Base-by-base conservation (phyloP, 2,329 filamentous ascomycete species). In the Epichloe sp. region DNA sequence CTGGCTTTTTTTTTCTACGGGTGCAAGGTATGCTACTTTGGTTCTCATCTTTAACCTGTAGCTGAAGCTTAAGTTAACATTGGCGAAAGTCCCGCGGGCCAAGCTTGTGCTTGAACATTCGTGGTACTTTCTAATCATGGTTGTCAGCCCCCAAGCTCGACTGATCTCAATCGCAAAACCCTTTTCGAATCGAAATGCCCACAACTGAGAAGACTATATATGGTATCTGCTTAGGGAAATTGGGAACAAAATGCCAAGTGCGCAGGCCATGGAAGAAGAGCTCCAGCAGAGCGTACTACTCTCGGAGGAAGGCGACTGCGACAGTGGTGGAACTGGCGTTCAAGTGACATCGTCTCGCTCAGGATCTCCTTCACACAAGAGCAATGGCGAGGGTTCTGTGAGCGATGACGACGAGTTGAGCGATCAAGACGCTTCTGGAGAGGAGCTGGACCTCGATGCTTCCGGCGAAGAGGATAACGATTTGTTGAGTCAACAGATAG, bases 261-360 rank as follows among this genome's bases (percentile, higher is more conserved):
- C 73, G 51, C 76, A 77, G 59, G 67, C 73, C 47, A 78, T 77
- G 66, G 72, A 79, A 61, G 76, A 80, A 53, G 74, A 79, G 62
- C 68, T 78, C 52, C 77, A 79, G 59, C 74, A 77, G 58, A 78
- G 75, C 61, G 73, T 72, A 43, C 66, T 75, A 56, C 67, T 73
- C 51, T 76, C 75, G 5, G 74, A 76, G 52, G 73, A 72, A 51
- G 70, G 68, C 47, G 71, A 72, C 37, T 72, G 71, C 50, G 67
- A 64, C 47, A 64, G 58, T 14, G 56, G 56, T n/a, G 59, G 68
- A 26, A 60, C 61, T 36, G 63, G 19, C 47, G 35, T 31, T 8
- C 43, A 54, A 38, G 31, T n/a, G 36, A 15, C 44, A 10, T 37
- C 40, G 11, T 40, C 40, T 15, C 34, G 15, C 8, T 49, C 52